These are phyloP conservation scores for Licmophora abbreviata DNA, from an alignment of 108 stramenopile species.

Conservation along the genomic window DNA sequence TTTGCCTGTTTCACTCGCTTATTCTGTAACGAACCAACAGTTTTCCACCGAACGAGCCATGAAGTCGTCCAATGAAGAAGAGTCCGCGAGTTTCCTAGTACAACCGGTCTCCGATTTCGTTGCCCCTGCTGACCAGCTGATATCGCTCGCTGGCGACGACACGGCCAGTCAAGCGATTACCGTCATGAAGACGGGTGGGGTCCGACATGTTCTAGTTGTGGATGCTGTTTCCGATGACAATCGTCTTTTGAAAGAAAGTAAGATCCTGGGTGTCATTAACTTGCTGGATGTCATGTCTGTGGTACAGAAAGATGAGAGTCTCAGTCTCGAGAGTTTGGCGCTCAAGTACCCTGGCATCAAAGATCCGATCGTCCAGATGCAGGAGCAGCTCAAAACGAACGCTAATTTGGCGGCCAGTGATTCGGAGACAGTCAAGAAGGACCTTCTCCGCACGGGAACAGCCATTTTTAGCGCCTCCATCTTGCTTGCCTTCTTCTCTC, in stretches of 20 bases:
- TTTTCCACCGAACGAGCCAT: constrained; percentile 61
- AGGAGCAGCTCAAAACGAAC: constrained; percentile 60
- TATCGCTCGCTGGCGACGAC: constrained; percentile 37
- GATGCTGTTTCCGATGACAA: constrained; percentile 32
- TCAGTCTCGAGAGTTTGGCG: constrained; percentile 49
- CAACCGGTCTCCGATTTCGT: constrained; percentile 61
- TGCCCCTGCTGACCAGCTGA: constrained; percentile 47
- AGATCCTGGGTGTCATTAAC: constrained; percentile 59
- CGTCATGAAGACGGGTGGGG: constrained; percentile 58
- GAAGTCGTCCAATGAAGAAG: constrained; percentile 43
- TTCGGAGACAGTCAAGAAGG: constrained; percentile 64
- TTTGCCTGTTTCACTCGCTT: not conserved
- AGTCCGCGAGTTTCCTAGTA: constrained; percentile 59
- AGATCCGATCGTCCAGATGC: constrained; percentile 63
- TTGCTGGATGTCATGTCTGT: constrained; percentile 78
- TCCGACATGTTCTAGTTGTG: constrained; percentile 68
- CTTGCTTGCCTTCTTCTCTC: constrained; percentile 52
- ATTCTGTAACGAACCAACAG: constrained; percentile 18
- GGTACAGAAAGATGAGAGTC: constrained; percentile 73
- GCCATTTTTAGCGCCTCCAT: constrained; percentile 38
- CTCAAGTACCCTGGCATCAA: constrained; percentile 64
- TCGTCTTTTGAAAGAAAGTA: too few relatives aligned
- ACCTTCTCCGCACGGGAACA: constrained; percentile 58
- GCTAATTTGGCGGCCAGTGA: constrained; percentile 61
- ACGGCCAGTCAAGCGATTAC: constrained; percentile 72